Conservation (phyloP, 2,329 filamentous ascomycete species). For the Beauveria sp. region DNA sequence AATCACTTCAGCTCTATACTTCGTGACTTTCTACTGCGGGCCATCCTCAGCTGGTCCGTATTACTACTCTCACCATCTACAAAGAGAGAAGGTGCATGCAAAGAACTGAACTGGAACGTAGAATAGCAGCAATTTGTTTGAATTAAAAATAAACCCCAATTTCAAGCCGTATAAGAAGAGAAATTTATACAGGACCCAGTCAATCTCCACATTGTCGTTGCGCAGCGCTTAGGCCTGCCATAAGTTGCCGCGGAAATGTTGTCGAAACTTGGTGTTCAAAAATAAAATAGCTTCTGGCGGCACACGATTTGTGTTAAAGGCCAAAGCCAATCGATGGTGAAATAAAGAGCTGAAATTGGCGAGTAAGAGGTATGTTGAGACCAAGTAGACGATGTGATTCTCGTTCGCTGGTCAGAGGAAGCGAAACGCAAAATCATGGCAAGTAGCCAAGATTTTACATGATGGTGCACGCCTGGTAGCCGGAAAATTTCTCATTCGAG, state of each 20-base stretch:
- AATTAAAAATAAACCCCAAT: neutral
- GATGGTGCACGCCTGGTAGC: conserved; percentile 6
- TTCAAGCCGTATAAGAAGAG: conserved; percentile 2
- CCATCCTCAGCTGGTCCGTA: neutral
- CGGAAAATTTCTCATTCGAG: neutral
- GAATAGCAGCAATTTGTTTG: neutral
- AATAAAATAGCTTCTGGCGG: neutral
- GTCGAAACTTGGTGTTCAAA: neutral
- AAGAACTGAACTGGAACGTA: neutral
- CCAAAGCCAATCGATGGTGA: conserved; percentile 2
- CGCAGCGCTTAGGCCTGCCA: conserved; percentile 1
- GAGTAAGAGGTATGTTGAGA: neutral
- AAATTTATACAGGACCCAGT: neutral
- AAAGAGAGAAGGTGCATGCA: neutral
- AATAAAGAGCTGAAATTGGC: conserved; percentile 4
- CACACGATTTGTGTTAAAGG: neutral
- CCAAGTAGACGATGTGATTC: neutral
- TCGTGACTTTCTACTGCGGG: too few species aligned
- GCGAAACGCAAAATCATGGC: neutral
- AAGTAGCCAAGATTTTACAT: neutral
- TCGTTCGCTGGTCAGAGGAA: neutral
- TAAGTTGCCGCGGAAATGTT: neutral
- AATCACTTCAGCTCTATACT: too few species aligned
- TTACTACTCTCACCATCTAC: neutral
- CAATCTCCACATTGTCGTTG: neutral